Conservation (phyloP, 352 stramenopile species). For the Phytophthora fragariae region DNA sequence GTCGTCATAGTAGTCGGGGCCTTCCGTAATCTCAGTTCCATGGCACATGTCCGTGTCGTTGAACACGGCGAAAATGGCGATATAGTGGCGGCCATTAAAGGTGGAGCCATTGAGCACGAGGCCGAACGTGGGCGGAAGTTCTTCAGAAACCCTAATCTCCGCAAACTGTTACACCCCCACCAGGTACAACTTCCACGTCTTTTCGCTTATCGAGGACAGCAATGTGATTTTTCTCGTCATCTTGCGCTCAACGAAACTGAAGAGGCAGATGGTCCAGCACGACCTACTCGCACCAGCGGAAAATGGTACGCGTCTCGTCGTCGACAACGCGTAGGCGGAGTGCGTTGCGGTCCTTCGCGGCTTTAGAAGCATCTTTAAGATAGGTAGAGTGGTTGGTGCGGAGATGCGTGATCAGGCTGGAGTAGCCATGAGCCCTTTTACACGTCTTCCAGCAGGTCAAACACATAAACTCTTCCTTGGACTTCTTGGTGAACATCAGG, state of each 20-base stretch:
- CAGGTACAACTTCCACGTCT: conserved; percentile 11
- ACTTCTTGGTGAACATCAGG: conserved; percentile 14
- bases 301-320: conserved; percentile 5
- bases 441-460: conserved; percentile 10
- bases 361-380: conserved; percentile 8
- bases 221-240: conserved; percentile 1
- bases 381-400: conserved; percentile 8
- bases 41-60: conserved; percentile 8
- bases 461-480: conserved; percentile 10
- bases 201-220: conserved; percentile 7
- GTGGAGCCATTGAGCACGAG: conserved; percentile 26
- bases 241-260: conserved; percentile 4
- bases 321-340: conserved; percentile 7
- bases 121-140: conserved; percentile 11
- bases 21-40: neutral
- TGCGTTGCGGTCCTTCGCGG: conserved; percentile 8
- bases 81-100: conserved; percentile 20
- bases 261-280: conserved; percentile 4
- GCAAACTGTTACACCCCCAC: neutral
- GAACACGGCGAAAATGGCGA: conserved; percentile 30
- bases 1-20: conserved; percentile 26
- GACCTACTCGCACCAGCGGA: conserved; percentile 6
- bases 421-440: conserved; percentile 12
- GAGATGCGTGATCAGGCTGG: conserved; percentile 14
- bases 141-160: conserved; percentile 12